phyloP scores from a whole-genome alignment of 176 grass and related monocot genomes.

The Carex parvula region DNA sequence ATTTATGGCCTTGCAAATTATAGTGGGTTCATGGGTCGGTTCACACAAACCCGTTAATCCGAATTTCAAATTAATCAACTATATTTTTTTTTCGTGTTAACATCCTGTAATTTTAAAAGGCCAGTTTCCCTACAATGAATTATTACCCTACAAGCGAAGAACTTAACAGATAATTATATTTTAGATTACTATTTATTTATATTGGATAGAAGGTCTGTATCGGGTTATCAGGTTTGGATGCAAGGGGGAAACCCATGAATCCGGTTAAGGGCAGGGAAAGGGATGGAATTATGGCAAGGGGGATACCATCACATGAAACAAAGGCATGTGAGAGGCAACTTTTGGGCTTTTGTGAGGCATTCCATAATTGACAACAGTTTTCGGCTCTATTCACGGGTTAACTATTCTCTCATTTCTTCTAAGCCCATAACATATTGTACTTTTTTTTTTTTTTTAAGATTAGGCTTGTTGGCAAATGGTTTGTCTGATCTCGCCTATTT shows the following conservation, averaged over 20 bases:
- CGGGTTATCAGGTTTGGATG: slow-evolving; percentile 22
- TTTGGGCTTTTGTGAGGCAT: slow-evolving; percentile 26
- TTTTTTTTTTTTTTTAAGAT: background rate
- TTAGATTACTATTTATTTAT: background rate
- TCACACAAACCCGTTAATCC: background rate
- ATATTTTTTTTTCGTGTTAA: background rate
- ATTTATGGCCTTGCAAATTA: slow-evolving; percentile 8
- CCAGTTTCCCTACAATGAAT: background rate
- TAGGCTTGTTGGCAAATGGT: background rate
- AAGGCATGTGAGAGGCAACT: slow-evolving; percentile 57
- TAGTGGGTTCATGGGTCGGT: background rate
- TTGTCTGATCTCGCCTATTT: background rate
- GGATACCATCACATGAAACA: slow-evolving; percentile 40
- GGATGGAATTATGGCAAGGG: slow-evolving; percentile 4
- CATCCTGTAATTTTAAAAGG: background rate
- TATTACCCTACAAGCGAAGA: background rate
- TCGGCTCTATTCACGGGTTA: slow-evolving; percentile 23
- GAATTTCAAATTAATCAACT: background rate
- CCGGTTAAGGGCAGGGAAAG: slow-evolving; percentile 1
- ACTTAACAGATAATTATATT: slow-evolving; percentile 17
- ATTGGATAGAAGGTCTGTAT: background rate
- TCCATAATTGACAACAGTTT: background rate
- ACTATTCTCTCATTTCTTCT: slow-evolving; percentile 10
- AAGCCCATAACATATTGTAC: background rate
- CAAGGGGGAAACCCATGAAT: background rate